Conservation (phyloP, 768 basidiomycete species). For the Panaeolus papilionaceus region DNA sequence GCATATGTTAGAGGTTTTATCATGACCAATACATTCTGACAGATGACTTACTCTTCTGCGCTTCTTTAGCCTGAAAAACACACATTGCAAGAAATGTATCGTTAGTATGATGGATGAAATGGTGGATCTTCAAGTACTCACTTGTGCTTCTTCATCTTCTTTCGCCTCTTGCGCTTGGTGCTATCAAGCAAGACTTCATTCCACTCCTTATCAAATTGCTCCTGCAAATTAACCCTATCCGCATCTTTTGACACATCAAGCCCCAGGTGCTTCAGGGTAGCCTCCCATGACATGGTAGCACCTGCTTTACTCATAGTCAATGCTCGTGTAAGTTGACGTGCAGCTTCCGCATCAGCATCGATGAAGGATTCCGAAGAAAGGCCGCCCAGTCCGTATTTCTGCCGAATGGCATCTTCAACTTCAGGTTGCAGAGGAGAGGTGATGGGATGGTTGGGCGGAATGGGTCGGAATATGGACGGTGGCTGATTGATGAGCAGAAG, state of each 20-base stretch:
- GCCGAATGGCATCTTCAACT: constrained; percentile 26
- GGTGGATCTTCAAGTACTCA: constrained; percentile 45
- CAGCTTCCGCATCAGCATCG: constrained; percentile 82
- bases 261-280: constrained; percentile 68
- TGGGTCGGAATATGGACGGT: constrained; percentile 51
- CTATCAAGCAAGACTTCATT: constrained; percentile 78
- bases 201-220: constrained; percentile 64
- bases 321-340: constrained; percentile 78
- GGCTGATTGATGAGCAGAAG: constrained; percentile 74
- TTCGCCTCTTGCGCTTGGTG: constrained; percentile 82
- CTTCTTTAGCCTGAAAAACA: constrained; percentile 75
- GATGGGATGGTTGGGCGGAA: constrained; percentile 36
- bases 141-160: constrained; percentile 99
- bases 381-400: constrained; percentile 31
- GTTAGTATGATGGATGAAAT: background rate
- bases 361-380: constrained; percentile 53
- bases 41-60: constrained; percentile 73
- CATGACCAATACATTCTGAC: background rate
- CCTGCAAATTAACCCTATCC: constrained; percentile 55
- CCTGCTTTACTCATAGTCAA: constrained; percentile 72
- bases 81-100: constrained; percentile 16
- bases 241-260: constrained; percentile 57
- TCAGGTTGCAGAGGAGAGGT: constrained; percentile 25
- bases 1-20: background rate
- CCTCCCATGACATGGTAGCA: constrained; percentile 71